phyloP scores from a whole-genome alignment of 2,329 filamentous ascomycete genomes.

The Phaeophleospora eucalypticola region DNA sequence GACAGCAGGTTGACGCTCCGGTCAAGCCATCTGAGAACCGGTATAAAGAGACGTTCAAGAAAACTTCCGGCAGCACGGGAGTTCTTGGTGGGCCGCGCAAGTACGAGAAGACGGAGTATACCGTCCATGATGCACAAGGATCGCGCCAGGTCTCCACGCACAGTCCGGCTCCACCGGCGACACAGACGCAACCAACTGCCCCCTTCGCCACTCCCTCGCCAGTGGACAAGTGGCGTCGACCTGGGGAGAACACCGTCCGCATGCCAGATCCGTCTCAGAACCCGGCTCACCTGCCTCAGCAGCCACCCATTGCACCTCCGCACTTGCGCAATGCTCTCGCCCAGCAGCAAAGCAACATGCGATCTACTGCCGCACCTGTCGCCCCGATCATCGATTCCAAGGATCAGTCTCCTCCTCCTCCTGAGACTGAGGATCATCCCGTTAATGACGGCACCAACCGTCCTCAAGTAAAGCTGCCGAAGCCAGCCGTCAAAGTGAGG shows the following conservation, averaged over 20 bases:
- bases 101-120: constrained; percentile 27
- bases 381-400: constrained; percentile 20
- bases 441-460: constrained; percentile 62
- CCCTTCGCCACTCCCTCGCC: constrained; percentile 26
- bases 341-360: constrained; percentile 21
- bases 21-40: constrained; percentile 14
- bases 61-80: constrained; percentile 26
- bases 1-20: constrained; percentile 5
- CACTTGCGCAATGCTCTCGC: constrained; percentile 15
- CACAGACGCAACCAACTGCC: constrained; percentile 33
- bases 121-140: constrained; percentile 29
- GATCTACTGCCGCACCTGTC: constrained; percentile 21
- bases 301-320: constrained; percentile 29
- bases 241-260: constrained; percentile 30
- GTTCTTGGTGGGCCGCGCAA: constrained; percentile 28
- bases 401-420: constrained; percentile 54
- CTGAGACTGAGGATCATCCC: constrained; percentile 69
- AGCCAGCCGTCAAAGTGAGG: constrained; percentile 70
- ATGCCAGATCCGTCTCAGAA: constrained; percentile 32
- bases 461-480: constrained; percentile 67
- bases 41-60: constrained; percentile 35
- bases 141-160: constrained; percentile 21
- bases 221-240: constrained; percentile 17
- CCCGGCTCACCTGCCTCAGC: constrained; percentile 27
- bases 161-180: constrained; percentile 30